These are phyloP conservation scores for Eremochloa ophiuroides DNA, from an alignment of 176 grass and related monocot genomes.

Conservation along the genomic window DNA sequence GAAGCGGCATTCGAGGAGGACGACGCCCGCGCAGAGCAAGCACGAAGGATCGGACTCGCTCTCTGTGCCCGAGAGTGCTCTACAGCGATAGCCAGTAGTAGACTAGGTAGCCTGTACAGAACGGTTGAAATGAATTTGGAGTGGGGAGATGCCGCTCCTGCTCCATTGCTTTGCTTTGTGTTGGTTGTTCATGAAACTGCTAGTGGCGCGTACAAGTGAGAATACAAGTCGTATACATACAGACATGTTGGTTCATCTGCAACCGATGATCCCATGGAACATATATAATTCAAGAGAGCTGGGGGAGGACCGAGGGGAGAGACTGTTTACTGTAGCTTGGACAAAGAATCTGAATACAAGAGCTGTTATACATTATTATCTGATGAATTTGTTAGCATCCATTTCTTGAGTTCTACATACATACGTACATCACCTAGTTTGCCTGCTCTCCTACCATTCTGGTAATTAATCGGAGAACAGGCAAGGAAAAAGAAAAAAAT, in stretches of 20 bases:
- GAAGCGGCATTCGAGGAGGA: slow-evolving; percentile 75
- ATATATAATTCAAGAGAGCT: background rate
- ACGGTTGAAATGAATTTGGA: background rate
- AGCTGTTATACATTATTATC: background rate
- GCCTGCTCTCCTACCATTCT: background rate
- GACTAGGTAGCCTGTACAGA: background rate
- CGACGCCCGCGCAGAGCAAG: slow-evolving; percentile 67
- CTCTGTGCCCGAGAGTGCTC: slow-evolving; percentile 31
- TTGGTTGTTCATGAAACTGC: background rate
- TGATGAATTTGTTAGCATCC: background rate
- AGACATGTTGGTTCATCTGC: background rate
- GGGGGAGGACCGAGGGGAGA: background rate
- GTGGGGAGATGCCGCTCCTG: background rate
- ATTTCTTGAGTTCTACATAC: background rate
- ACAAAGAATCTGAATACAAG: background rate
- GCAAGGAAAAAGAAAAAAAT: background rate
- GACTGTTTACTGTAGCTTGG: background rate
- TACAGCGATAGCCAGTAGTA: background rate
- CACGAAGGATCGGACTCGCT: slow-evolving; percentile 43
- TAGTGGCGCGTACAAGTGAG: too few species aligned
- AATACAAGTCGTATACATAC: too few species aligned
- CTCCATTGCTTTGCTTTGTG: background rate
- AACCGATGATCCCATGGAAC: background rate
- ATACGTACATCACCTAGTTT: background rate
- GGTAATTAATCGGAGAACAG: background rate